A percentile compares a stretch with the other conserved stretches of the same genome.
Evolutionary conservation across 164 flowering plant genomes (phyloP).

Genomic region (Umbilicus rupestris): DNA sequence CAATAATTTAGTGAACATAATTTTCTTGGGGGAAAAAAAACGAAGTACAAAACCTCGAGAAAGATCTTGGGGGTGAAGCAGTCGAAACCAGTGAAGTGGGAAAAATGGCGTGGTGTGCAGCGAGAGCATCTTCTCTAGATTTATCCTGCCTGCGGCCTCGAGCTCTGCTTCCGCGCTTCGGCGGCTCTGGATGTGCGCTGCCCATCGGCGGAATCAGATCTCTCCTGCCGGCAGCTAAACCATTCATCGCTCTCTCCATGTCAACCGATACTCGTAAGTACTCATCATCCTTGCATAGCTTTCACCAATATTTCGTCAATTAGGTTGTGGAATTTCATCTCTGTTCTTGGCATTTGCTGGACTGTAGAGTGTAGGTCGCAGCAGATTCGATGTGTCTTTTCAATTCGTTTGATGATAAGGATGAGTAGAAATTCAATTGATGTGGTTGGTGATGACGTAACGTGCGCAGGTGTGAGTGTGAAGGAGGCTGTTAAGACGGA

Average conservation of each 20-base stretch:
- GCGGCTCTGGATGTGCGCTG: neutral
- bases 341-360: too few relatives aligned
- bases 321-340: too few relatives aligned
- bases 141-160: neutral
- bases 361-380: too few relatives aligned
- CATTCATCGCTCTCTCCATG: neutral
- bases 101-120: neutral
- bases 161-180: neutral
- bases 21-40: too few relatives aligned
- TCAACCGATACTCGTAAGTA: conserved; percentile 1
- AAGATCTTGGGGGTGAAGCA: neutral
- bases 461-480: conserved; percentile 37
- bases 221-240: neutral
- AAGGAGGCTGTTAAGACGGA: conserved; percentile 83
- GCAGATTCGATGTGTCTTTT: neutral
- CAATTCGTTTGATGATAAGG: neutral
- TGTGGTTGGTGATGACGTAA: neutral
- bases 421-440: neutral
- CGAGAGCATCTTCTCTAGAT: neutral
- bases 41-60: too few relatives aligned
- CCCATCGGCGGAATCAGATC: neutral
- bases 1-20: too few relatives aligned
- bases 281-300: neutral
- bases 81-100: neutral
- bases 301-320: neutral